A percentile compares a stretch with the other conserved stretches of the same genome.
These are phyloP conservation scores for Yamadazyma dushanensis DNA, from an alignment of 1,139 yeast species.

Conservation along the genomic window DNA sequence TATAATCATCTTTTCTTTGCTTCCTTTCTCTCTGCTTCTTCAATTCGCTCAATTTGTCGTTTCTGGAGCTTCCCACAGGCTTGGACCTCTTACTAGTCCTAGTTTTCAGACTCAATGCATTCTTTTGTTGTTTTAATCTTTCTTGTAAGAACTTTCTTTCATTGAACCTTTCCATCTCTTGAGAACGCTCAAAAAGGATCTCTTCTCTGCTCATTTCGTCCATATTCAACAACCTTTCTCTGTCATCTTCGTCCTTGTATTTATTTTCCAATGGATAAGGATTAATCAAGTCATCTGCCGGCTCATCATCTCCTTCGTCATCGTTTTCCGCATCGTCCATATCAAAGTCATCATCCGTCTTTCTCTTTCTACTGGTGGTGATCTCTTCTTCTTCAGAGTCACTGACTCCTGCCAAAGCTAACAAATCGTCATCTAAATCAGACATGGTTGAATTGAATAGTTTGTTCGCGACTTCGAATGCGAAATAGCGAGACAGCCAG, in stretches of 20 bases:
- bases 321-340: conserved; percentile 28
- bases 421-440: conserved; percentile 84
- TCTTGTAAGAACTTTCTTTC: conserved; percentile 82
- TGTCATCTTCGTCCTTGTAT: conserved; percentile 80
- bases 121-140: conserved; percentile 65
- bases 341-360: conserved; percentile 17
- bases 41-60: conserved; percentile 73
- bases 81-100: conserved; percentile 29
- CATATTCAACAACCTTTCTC: conserved; percentile 63
- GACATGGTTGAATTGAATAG: conserved; percentile 27
- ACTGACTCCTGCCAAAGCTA: conserved; percentile 83
- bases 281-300: conserved; percentile 42
- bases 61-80: conserved; percentile 30
- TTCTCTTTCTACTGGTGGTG: conserved; percentile 15
- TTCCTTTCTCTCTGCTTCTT: conserved; percentile 81
- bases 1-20: conserved; percentile 34
- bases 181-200: conserved; percentile 86
- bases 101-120: conserved; percentile 22
- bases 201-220: conserved; percentile 93
- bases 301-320: conserved; percentile 29
- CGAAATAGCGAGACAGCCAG: too few species aligned
- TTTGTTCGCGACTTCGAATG: background rate
- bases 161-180: conserved; percentile 82
- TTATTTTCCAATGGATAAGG: conserved; percentile 96
- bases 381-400: conserved; percentile 32